These are phyloP conservation scores for Teratosphaeria gauchensis DNA, from an alignment of 2,329 filamentous ascomycete species.

Conservation along the genomic window DNA sequence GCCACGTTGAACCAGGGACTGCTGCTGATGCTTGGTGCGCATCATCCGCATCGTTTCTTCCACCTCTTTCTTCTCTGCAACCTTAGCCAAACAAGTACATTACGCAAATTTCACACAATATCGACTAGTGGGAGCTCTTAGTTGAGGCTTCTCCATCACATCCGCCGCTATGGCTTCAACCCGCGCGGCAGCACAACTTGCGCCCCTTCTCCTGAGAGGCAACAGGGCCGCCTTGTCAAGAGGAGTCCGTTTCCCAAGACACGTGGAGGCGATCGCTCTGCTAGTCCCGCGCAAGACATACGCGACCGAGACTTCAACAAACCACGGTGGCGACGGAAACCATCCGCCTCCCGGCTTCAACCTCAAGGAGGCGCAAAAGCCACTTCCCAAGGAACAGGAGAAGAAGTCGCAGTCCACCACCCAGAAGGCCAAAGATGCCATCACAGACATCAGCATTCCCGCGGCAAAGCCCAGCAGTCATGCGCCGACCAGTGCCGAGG, in stretches of 20 bases:
- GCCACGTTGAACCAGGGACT: no score
- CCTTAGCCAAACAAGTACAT: not conserved
- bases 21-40: no score
- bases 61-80: no score
- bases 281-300: constrained; percentile 43
- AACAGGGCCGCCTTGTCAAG: constrained; percentile 33
- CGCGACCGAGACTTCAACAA: constrained; percentile 49
- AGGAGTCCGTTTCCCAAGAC: constrained; percentile 37
- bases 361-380: constrained; percentile 79
- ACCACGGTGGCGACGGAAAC: constrained; percentile 30
- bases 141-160: not conserved
- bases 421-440: constrained; percentile 11
- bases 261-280: constrained; percentile 48
- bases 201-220: constrained; percentile 38
- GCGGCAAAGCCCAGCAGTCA: constrained; percentile 32
- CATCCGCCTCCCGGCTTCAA: constrained; percentile 85
- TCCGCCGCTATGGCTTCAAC: constrained; percentile 6
- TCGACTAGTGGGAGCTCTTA: not conserved
- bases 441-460: constrained; percentile 23
- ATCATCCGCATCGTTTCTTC: no score
- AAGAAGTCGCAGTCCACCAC: constrained; percentile 7
- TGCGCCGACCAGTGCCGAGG: constrained; percentile 39
- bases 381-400: constrained; percentile 52
- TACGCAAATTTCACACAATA: not conserved
- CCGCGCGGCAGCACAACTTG: constrained; percentile 34